Conservation (phyloP, 2,329 filamentous ascomycete genomes). For the Alternaria postmessia region DNA sequence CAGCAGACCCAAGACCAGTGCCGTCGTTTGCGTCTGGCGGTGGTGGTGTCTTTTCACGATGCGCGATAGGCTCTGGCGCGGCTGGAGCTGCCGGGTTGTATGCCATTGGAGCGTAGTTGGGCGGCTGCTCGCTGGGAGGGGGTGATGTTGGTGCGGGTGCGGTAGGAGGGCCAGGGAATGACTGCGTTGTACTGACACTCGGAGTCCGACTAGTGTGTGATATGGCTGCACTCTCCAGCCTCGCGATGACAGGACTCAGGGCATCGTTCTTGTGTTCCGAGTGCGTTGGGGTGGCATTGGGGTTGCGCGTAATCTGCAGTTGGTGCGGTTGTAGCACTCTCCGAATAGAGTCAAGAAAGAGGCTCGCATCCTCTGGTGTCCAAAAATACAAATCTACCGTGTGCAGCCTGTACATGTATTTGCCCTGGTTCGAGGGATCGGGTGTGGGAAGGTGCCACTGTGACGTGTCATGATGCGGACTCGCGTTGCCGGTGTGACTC, state of each 20-base stretch:
- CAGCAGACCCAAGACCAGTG: slow-evolving; percentile 53
- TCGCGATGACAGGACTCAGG: slow-evolving; percentile 75
- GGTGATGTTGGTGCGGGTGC: slow-evolving; percentile 39
- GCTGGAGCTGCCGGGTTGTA: slow-evolving; percentile 83
- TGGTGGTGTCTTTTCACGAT: slow-evolving; percentile 81
- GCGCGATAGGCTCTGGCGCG: slow-evolving; percentile 73
- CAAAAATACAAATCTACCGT: slow-evolving; percentile 82
- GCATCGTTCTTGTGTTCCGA: slow-evolving; percentile 56
- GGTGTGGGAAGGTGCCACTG: slow-evolving; percentile 80
- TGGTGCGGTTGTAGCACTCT: slow-evolving; percentile 70
- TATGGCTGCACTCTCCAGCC: slow-evolving; percentile 75
- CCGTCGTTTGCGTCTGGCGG: slow-evolving; percentile 69
- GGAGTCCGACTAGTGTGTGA: slow-evolving; percentile 57
- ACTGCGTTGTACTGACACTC: slow-evolving; percentile 50
- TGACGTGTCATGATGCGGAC: slow-evolving; percentile 57
- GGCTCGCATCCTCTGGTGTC: slow-evolving; percentile 74
- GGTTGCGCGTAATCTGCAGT: slow-evolving; percentile 43
- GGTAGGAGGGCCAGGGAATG: slow-evolving; percentile 51
- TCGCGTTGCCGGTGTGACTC: slow-evolving; percentile 46
- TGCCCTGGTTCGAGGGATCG: slow-evolving; percentile 76
- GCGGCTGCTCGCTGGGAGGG: slow-evolving; percentile 44
- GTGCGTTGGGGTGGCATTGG: slow-evolving; percentile 51
- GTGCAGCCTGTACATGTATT: slow-evolving; percentile 80
- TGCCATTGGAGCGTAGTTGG: slow-evolving; percentile 69
- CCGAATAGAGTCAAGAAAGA: slow-evolving; percentile 73